Conservation (phyloP, 108 stramenopile species). For the Thalassiosira profunda region DNA sequence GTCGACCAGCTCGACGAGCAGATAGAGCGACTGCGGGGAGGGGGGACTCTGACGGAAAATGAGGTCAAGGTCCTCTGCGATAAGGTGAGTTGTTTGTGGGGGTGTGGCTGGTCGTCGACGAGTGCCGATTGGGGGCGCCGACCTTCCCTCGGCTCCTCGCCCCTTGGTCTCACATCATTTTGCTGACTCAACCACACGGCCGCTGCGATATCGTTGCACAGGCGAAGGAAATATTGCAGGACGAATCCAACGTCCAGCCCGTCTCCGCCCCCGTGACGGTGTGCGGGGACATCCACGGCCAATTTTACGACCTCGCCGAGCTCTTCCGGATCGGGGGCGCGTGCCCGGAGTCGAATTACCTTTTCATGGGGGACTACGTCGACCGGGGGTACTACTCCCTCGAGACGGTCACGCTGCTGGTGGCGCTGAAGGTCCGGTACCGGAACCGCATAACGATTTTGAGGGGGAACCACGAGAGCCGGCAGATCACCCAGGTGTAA, state of each 20-base stretch:
- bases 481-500: conserved; percentile 97
- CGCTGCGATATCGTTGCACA: conserved; percentile 20
- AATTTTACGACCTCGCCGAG: conserved; percentile 92
- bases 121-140: not conserved
- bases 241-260: conserved; percentile 90
- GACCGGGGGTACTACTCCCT: conserved; percentile 96
- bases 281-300: conserved; percentile 95
- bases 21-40: conserved; percentile 74
- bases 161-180: not conserved
- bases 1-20: conserved; percentile 76
- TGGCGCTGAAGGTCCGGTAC: conserved; percentile 90
- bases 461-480: conserved; percentile 96
- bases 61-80: conserved; percentile 90
- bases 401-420: conserved; percentile 85
- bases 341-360: conserved; percentile 82
- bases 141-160: not conserved
- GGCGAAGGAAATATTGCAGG: conserved; percentile 74
- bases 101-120: not conserved
- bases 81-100: conserved; percentile 59
- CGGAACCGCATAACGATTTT: conserved; percentile 88
- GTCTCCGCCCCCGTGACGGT: conserved; percentile 84
- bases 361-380: conserved; percentile 96
- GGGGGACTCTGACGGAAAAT: conserved; percentile 85
- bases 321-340: conserved; percentile 80
- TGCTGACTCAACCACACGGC: not conserved